Percentiles rank a stretch among this genome's conserved stretches.
Conservation (phyloP, 1,284 basidiomycete genomes). For the Apiotrichum gracile region DNA sequence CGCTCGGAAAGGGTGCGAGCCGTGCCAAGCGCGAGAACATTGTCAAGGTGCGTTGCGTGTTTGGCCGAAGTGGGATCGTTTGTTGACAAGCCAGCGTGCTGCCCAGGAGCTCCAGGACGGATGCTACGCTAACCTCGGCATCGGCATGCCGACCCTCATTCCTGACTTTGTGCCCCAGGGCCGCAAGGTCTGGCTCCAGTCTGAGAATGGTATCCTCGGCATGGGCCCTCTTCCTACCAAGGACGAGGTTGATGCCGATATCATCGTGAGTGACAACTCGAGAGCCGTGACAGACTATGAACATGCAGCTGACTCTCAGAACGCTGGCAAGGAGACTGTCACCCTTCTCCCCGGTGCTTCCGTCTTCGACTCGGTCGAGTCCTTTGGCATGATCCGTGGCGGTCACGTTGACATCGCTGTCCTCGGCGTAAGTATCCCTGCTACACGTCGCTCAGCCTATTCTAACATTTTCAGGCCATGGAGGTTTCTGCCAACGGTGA, state of each 20-base stretch:
- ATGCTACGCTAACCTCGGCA: slow-evolving; percentile 67
- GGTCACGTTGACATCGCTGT: slow-evolving; percentile 94
- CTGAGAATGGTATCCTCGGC: slow-evolving; percentile 86
- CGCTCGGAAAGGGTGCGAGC: slow-evolving; percentile 46
- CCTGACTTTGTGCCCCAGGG: slow-evolving; percentile 72
- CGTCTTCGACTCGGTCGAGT: slow-evolving; percentile 60
- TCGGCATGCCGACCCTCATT: slow-evolving; percentile 89
- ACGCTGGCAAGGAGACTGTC: slow-evolving; percentile 93
- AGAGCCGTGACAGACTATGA: slow-evolving; percentile 9
- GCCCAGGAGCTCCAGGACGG: slow-evolving; percentile 88
- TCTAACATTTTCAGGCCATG: slow-evolving; percentile 56
- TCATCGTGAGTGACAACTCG: slow-evolving; percentile 51
- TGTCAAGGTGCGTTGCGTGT: slow-evolving; percentile 33
- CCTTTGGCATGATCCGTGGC: slow-evolving; percentile 90
- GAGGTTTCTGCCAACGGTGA: slow-evolving; percentile 90
- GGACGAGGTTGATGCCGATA: slow-evolving; percentile 80
- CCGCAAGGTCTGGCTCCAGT: slow-evolving; percentile 82
- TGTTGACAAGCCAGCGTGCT: slow-evolving; percentile 50
- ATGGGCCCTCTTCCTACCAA: slow-evolving; percentile 91
- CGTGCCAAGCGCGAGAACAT: slow-evolving; percentile 60
- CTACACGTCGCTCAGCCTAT: neutral
- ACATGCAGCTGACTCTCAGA: slow-evolving; percentile 90
- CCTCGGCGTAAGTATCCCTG: slow-evolving; percentile 55
- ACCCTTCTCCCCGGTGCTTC: slow-evolving; percentile 88
- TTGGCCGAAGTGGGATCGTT: too few relatives aligned